phyloP scores from a whole-genome alignment of 805 yeast species.

The Suhomyces pyralidae region DNA sequence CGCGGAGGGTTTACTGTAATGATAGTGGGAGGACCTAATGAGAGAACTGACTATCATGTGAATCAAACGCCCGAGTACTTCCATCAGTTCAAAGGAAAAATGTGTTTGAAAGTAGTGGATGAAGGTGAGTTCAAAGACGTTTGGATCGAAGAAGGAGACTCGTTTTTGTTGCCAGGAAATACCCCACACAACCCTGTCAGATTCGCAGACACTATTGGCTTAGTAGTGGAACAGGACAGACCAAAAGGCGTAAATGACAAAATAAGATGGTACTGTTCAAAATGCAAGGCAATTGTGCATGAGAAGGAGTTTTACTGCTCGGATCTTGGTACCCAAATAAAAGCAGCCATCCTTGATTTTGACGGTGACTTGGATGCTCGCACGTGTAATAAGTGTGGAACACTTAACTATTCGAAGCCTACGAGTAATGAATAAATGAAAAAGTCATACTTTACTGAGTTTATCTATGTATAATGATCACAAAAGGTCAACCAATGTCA shows the following conservation, averaged over 20 bases:
- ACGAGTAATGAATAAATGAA: slow-evolving; percentile 20
- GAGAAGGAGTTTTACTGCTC: slow-evolving; percentile 70
- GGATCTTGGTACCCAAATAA: slow-evolving; percentile 89
- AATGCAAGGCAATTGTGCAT: slow-evolving; percentile 62
- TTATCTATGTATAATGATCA: not conserved
- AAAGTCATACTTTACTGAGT: not conserved
- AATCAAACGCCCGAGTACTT: slow-evolving; percentile 96
- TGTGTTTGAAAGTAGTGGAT: slow-evolving; percentile 77
- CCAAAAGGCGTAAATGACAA: slow-evolving; percentile 69
- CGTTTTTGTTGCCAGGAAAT: slow-evolving; percentile 82
- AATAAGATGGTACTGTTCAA: slow-evolving; percentile 83
- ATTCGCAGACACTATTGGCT: slow-evolving; percentile 79
- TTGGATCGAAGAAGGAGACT: slow-evolving; percentile 77
- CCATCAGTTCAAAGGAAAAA: slow-evolving; percentile 79
- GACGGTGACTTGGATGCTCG: slow-evolving; percentile 61
- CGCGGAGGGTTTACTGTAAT: slow-evolving; percentile 90
- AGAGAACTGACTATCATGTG: slow-evolving; percentile 87
- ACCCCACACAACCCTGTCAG: slow-evolving; percentile 89
- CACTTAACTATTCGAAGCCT: slow-evolving; percentile 66
- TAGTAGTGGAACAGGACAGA: slow-evolving; percentile 90
- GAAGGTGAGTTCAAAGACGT: slow-evolving; percentile 72
- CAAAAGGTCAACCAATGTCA: not conserved
- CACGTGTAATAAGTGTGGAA: slow-evolving; percentile 75
- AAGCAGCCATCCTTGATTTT: slow-evolving; percentile 70
- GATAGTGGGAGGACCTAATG: slow-evolving; percentile 97